Evolutionary conservation across 139 green algal genomes (phyloP).

Genomic region (Chlamydomonas incerta): DNA sequence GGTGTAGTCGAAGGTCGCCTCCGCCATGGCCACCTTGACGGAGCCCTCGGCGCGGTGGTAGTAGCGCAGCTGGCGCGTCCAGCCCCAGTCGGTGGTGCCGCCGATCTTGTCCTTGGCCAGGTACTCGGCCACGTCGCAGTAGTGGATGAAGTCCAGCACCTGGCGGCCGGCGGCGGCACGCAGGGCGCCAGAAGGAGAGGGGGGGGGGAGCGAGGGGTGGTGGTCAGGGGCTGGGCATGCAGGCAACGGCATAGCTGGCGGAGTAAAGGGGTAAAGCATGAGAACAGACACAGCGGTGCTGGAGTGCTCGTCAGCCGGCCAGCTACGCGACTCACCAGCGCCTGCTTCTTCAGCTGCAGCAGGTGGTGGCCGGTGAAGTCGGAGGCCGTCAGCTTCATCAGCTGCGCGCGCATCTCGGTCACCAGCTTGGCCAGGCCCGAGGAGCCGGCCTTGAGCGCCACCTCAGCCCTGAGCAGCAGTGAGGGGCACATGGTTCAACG

Average conservation of each 20-base stretch:
- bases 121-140: constrained; percentile 80
- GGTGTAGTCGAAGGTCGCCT: constrained; percentile 78
- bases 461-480: constrained; percentile 44
- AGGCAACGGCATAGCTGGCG: no score
- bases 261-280: no score
- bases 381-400: constrained; percentile 67
- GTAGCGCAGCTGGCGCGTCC: constrained; percentile 82
- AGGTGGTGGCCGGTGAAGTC: constrained; percentile 70
- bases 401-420: constrained; percentile 59
- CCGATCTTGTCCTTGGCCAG: constrained; percentile 53
- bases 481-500: no score
- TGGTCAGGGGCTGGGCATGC: no score
- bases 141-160: constrained; percentile 88
- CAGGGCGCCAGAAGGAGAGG: neutral
- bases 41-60: constrained; percentile 56
- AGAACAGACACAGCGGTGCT: no score
- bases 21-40: constrained; percentile 73
- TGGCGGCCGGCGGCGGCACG: neutral
- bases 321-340: constrained; percentile 31
- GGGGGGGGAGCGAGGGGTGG: no score
- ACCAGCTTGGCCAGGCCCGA: constrained; percentile 53
- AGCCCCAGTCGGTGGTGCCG: constrained; percentile 72
- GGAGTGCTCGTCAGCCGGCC: no score
- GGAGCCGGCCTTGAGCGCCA: constrained; percentile 52
- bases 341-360: constrained; percentile 86